Base-by-base conservation (phyloP, 116 monocot species). In the Trichopus zeylanicus region DNA sequence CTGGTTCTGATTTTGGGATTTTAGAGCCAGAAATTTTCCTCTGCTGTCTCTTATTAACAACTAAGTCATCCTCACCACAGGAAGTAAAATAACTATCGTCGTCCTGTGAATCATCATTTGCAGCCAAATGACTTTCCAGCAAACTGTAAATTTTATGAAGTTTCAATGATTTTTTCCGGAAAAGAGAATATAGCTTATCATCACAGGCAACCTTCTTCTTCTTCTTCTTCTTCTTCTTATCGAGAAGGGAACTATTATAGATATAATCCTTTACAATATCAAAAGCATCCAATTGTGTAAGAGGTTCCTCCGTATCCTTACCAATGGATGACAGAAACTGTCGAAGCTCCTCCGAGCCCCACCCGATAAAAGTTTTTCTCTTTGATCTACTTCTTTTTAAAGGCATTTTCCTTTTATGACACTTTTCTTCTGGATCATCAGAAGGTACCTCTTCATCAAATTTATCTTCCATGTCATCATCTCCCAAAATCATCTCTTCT, bases 271-370 rank as follows among this genome's bases (percentile, higher is more conserved):
- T 82, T 38, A 98, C 69, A 55, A 82, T 71, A 28, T 78, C 76
- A 76, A 31, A 48, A 31, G 71, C 80, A 60, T 85, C 88, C 29
- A 61, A 46, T 46, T 85, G 82, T 26, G 66, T 28, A 26, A 88
- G 61, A 18, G 81, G 68, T 59, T 73, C 46, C 1, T 25, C 59
- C 18, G 67, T 72, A 62, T 83, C 67, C 48, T 80, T 88, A 11
- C 85, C 88, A 52, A 85, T 66, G 29, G 57, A 78, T 42, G 20
- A n/a, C 34, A 98, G 80, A 70, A 98, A 98, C 48, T 20, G 48
- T 13, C 75, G 57, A 16, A 98, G 76, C 51, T 80, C 78, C 56
- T 66, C 65, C 37, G 98, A 85, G 29, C 75, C 91, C 98, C 91
- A 91, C 7, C 85, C 77, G 56, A 49, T 62, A 57, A 74, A 88